A percentile compares a stretch with the other conserved stretches of the same genome.
These are phyloP conservation scores for Podila epicladia DNA, from an alignment of 192 early-diverging fungal species.

Conservation along the genomic window DNA sequence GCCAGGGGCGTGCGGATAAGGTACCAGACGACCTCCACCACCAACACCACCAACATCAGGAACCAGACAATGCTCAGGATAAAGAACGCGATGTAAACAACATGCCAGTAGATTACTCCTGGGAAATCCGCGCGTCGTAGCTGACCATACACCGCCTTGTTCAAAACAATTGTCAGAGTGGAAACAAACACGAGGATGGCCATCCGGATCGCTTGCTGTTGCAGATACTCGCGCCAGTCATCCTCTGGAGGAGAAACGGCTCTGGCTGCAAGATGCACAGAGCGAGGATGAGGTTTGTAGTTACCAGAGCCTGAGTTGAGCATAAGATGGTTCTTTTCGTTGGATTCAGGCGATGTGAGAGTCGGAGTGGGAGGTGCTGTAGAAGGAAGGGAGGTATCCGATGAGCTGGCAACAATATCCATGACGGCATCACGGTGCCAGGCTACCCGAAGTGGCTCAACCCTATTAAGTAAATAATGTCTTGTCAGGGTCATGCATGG, in stretches of 20 bases:
- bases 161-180: slow-evolving; percentile 5
- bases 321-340: no score
- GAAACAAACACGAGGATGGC: slow-evolving; percentile 5
- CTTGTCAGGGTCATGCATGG: no score
- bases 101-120: slow-evolving; percentile 12
- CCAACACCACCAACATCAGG: slow-evolving; percentile 14
- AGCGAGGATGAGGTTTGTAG: not conserved
- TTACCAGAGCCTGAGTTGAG: not conserved
- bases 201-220: slow-evolving; percentile 13
- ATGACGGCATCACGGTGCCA: no score
- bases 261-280: not conserved
- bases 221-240: slow-evolving; percentile 32
- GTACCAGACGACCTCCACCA: slow-evolving; percentile 24
- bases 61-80: slow-evolving; percentile 20
- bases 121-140: slow-evolving; percentile 1
- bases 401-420: no score
- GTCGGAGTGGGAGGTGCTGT: no score
- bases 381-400: no score
- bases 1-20: slow-evolving; percentile 10
- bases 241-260: not conserved
- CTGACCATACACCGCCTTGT: slow-evolving; percentile 8
- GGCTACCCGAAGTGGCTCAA: no score
- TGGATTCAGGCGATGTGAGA: no score
- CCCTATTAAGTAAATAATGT: no score
- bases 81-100: slow-evolving; percentile 12